Conservation (phyloP, 257 asterid genomes). For the Scutellaria galericulata region DNA sequence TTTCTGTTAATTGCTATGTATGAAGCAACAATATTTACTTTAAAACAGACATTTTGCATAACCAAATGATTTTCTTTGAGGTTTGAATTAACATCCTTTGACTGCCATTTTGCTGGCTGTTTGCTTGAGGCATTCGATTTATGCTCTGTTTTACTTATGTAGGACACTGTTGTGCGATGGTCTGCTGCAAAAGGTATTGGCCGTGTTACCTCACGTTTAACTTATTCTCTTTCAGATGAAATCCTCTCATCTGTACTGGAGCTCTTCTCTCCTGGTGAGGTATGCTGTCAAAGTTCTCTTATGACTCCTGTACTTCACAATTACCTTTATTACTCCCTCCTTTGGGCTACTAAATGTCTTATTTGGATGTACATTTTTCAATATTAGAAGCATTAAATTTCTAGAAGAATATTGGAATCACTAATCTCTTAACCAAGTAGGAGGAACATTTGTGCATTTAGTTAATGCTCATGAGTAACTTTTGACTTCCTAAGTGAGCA, state of each 20-base stretch:
- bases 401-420: slow-evolving; percentile 5
- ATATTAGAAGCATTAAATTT: slow-evolving; percentile 8
- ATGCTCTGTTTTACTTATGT: slow-evolving; percentile 30
- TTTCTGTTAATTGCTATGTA: slow-evolving; percentile 18
- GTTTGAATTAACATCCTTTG: slow-evolving; percentile 15
- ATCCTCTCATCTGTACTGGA: slow-evolving; percentile 91
- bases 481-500: slow-evolving; percentile 18
- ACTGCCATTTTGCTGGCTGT: slow-evolving; percentile 19
- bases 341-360: background rate
- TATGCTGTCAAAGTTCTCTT: slow-evolving; percentile 39
- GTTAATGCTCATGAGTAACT: slow-evolving; percentile 13
- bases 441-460: slow-evolving; percentile 5
- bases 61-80: slow-evolving; percentile 1
- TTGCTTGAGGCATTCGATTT: slow-evolving; percentile 21
- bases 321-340: slow-evolving; percentile 6
- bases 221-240: slow-evolving; percentile 80
- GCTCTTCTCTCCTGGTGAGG: slow-evolving; percentile 96
- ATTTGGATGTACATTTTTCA: slow-evolving; percentile 19
- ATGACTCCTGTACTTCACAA: slow-evolving; percentile 27
- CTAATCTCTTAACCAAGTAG: slow-evolving; percentile 31
- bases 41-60: slow-evolving; percentile 19
- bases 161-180: slow-evolving; percentile 99
- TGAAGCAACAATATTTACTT: slow-evolving; percentile 14
- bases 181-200: slow-evolving; percentile 99
- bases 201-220: slow-evolving; percentile 81